Evolutionary conservation across 2,329 filamentous ascomycete genomes (phyloP).

Genomic region (Thelonectria olida): DNA sequence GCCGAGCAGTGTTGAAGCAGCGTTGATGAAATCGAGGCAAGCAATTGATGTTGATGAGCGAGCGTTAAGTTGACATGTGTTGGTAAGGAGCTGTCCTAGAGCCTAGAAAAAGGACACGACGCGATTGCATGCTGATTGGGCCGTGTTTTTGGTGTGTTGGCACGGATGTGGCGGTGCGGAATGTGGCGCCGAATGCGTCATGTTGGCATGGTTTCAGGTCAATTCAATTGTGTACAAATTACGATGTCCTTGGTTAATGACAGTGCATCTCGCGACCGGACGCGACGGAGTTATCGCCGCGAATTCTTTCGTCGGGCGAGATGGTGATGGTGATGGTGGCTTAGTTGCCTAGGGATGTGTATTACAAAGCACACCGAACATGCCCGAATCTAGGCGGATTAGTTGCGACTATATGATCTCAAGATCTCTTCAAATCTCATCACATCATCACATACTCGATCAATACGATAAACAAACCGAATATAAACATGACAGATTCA

Average conservation of each 20-base stretch:
- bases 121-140: constrained; percentile 43
- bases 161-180: constrained; percentile 15
- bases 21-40: constrained; percentile 27
- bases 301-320: no score
- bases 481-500: constrained; percentile 24
- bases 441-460: no score
- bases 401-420: constrained; percentile 19
- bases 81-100: constrained; percentile 32
- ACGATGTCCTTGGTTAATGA: no score
- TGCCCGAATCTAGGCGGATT: constrained; percentile 35
- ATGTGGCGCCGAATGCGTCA: constrained; percentile 6
- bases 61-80: constrained; percentile 23
- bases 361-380: constrained; percentile 54
- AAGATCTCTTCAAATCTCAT: no score
- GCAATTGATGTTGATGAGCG: not conserved
- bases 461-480: not conserved
- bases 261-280: no score
- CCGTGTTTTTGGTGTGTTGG: constrained; percentile 31
- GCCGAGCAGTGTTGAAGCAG: constrained; percentile 30
- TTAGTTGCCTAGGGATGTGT: constrained; percentile 36
- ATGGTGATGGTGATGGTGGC: not conserved
- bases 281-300: no score
- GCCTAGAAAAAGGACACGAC: constrained; percentile 44
- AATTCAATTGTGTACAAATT: no score
- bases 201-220: not conserved